A percentile compares a stretch with the other conserved stretches of the same genome.
Evolutionary conservation across 2,329 filamentous ascomycete species (phyloP).

Genomic region (Aspergillus phoenicis): DNA sequence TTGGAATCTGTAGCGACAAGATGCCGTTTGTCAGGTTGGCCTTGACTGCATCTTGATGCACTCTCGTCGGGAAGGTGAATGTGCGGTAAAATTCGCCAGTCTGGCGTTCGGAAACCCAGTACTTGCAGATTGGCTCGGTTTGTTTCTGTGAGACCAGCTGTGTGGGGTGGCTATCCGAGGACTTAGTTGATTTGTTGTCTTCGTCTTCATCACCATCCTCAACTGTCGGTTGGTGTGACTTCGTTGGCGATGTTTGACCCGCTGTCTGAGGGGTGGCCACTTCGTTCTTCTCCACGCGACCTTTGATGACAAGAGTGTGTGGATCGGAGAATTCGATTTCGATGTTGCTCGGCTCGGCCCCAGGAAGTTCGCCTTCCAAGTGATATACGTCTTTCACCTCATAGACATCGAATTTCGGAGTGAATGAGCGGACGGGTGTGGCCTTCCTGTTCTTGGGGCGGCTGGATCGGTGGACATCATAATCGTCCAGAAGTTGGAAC

Average conservation of each 20-base stretch:
- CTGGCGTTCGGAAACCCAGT: constrained; percentile 61
- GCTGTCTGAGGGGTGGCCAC: constrained; percentile 22
- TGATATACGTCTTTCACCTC: constrained; percentile 45
- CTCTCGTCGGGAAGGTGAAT: constrained; percentile 58
- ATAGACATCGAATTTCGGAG: constrained; percentile 48
- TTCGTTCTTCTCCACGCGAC: constrained; percentile 36
- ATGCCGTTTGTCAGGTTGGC: constrained; percentile 63
- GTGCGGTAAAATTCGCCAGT: constrained; percentile 60
- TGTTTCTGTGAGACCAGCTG: constrained; percentile 25
- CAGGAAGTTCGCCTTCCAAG: constrained; percentile 50
- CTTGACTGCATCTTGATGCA: constrained; percentile 62
- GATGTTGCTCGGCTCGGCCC: constrained; percentile 46
- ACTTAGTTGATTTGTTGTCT: constrained; percentile 11
- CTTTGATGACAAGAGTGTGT: constrained; percentile 49
- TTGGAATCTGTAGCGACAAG: constrained; percentile 58
- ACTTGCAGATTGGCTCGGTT: constrained; percentile 41
- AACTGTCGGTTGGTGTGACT: constrained; percentile 51
- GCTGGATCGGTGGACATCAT: constrained; percentile 37
- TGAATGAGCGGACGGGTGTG: constrained; percentile 35
- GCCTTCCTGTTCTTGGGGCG: constrained; percentile 20
- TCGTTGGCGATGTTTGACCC: constrained; percentile 28
- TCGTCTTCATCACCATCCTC: constrained; percentile 53
- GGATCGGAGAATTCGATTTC: constrained; percentile 52
- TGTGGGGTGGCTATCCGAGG: constrained; percentile 24
- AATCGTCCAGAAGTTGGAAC: constrained; percentile 48